These are phyloP conservation scores for Plectosphaerella cucumerina DNA, from an alignment of 2,329 filamentous ascomycete genomes.

Conservation along the genomic window DNA sequence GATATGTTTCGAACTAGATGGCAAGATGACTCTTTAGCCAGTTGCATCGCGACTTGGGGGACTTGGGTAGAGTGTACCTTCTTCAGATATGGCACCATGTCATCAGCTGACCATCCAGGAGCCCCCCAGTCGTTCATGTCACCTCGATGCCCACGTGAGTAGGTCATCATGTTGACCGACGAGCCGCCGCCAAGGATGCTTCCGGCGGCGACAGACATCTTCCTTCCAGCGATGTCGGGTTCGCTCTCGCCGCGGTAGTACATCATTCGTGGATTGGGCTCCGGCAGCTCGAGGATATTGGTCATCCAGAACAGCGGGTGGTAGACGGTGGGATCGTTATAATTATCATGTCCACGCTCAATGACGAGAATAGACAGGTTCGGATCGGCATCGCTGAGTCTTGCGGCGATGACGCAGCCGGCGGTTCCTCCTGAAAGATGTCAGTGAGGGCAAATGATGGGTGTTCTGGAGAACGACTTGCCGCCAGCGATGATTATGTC, in stretches of 20 bases:
- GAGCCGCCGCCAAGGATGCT: slow-evolving; percentile 26
- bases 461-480: slow-evolving; percentile 11
- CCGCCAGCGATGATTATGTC: slow-evolving; percentile 49
- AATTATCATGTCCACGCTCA: slow-evolving; percentile 21
- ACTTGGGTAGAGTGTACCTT: slow-evolving; percentile 16
- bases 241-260: slow-evolving; percentile 18
- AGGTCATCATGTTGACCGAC: slow-evolving; percentile 27
- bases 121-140: slow-evolving; percentile 30
- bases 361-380: slow-evolving; percentile 21
- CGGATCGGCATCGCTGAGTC: slow-evolving; percentile 19
- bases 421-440: slow-evolving; percentile 19
- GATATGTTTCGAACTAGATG: slow-evolving; percentile 41
- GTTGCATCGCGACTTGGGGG: accelerated
- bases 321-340: slow-evolving; percentile 17
- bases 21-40: neutral
- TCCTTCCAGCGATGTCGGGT: slow-evolving; percentile 16
- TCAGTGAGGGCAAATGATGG: neutral
- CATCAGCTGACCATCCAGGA: slow-evolving; percentile 26
- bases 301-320: slow-evolving; percentile 16
- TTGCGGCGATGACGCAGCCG: slow-evolving; percentile 19
- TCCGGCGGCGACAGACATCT: slow-evolving; percentile 17
- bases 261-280: slow-evolving; percentile 9
- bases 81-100: slow-evolving; percentile 24
- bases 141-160: slow-evolving; percentile 22
- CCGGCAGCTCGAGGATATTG: slow-evolving; percentile 3